Base-by-base conservation (phyloP, 176 grass and related monocot genomes). In the Areca catechu region DNA sequence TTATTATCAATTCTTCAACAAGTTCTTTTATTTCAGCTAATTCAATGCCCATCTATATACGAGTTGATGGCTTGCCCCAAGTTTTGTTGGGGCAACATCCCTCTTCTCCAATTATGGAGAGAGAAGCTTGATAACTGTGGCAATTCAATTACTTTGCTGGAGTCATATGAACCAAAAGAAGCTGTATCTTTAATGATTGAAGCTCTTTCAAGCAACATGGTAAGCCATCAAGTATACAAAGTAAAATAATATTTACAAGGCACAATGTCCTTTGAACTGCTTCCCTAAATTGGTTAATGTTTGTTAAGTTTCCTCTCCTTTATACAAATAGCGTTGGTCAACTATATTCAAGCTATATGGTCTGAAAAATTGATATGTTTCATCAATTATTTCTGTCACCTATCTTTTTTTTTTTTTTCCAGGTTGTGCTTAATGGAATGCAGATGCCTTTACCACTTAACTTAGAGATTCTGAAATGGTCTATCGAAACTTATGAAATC, bases 41-140 rank as follows among this genome's bases (percentile, higher is more conserved):
- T 97, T 72, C 86, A 97, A 70, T 97, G 92, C 4, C 92, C 86
- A 75, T 97, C 92, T 61, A 91, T 97, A 71, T 97, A 97, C 22
- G 92, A 97, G 79, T 80, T 91, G 75, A 63, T 91, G 81, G 93
- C 80, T 14, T 73, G 24, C 66, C 66, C 83, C 20, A 78, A 62
- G 57, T 97, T 72, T 62, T 68, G 79, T 5, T 97, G 93, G 93
- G 74, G 91, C 72, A 54, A 77, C 51, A 69, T 70, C 50, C 93
- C 93, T 29, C 57, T 91, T 56, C 72, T 97, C 75, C 80, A 97
- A 89, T 78, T 97, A 34, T 97, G 93, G 93, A 85, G 49, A 67
- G 72, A 88, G 55, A 91, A 71, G 58, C 54, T 72, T 75, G 67
- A 79, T 80, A 53, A 53, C 61, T 62, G 64, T 69, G 80, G 81